These are phyloP conservation scores for Linum trigynum DNA, from an alignment of 345 rosid genomes.

Conservation along the genomic window DNA sequence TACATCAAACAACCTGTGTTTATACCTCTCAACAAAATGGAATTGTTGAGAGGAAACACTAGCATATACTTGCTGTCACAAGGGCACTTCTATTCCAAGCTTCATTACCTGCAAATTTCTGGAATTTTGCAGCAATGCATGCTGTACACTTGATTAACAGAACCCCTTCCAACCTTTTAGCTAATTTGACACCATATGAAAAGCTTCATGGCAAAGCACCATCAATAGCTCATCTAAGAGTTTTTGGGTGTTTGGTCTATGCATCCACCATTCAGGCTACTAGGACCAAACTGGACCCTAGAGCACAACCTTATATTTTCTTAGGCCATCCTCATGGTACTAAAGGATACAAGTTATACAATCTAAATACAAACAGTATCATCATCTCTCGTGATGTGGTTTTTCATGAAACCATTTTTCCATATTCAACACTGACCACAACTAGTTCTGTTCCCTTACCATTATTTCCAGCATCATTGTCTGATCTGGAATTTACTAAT, in stretches of 20 bases:
- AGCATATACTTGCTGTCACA: background rate
- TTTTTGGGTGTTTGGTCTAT: no score
- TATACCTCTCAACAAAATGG: background rate
- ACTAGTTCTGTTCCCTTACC: no score
- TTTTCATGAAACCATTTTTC: background rate
- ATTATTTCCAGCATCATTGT: no score
- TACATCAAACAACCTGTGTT: background rate
- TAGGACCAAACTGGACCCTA: background rate
- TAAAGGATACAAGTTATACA: background rate
- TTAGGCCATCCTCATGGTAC: background rate
- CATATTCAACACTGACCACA: background rate
- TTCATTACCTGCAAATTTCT: background rate
- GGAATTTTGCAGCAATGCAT: no score
- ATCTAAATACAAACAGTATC: background rate
- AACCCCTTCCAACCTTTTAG: background rate
- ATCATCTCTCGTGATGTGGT: no score
- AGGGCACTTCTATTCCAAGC: background rate
- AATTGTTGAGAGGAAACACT: background rate
- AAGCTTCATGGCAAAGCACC: background rate
- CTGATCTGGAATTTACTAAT: no score
- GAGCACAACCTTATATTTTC: background rate
- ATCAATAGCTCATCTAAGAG: no score
- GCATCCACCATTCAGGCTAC: no score
- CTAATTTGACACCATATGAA: background rate
- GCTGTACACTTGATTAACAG: background rate